Evolutionary conservation across 1,284 basidiomycete genomes (phyloP).

Genomic region (Phaffia rhodozyma): DNA sequence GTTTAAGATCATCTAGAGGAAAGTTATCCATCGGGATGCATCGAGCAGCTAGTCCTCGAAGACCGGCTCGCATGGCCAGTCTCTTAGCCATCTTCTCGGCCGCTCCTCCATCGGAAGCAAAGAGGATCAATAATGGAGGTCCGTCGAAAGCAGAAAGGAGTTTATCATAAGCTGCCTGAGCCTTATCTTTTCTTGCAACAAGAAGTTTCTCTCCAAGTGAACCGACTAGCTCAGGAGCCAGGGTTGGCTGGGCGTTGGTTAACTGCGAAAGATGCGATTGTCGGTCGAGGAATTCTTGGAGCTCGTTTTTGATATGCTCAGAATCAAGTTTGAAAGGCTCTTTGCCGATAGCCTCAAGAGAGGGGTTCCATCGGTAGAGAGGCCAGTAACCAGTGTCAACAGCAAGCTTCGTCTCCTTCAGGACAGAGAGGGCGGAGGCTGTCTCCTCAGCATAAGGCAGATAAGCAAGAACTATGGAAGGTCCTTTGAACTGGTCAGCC

Average conservation of each 20-base stretch:
- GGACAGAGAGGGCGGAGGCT: slow-evolving; percentile 64
- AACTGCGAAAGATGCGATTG: slow-evolving; percentile 94
- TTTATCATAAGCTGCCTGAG: slow-evolving; percentile 73
- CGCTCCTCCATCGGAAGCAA: slow-evolving; percentile 85
- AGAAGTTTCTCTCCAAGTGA: slow-evolving; percentile 74
- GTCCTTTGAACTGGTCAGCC: slow-evolving; percentile 80
- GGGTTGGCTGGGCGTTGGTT: slow-evolving; percentile 58
- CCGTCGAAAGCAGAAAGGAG: slow-evolving; percentile 77
- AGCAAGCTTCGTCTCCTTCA: slow-evolving; percentile 95
- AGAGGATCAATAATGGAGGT: slow-evolving; percentile 76
- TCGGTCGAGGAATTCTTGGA: slow-evolving; percentile 89
- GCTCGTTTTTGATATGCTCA: slow-evolving; percentile 82
- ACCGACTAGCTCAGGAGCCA: slow-evolving; percentile 72
- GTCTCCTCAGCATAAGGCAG: slow-evolving; percentile 68
- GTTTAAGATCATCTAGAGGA: slow-evolving; percentile 47
- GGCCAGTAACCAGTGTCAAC: slow-evolving; percentile 98
- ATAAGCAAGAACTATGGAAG: slow-evolving; percentile 87
- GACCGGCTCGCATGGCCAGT: slow-evolving; percentile 67
- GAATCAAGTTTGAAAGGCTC: slow-evolving; percentile 90
- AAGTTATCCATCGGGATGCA: slow-evolving; percentile 55
- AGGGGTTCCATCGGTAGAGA: slow-evolving; percentile 93
- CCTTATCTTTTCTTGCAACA: slow-evolving; percentile 70
- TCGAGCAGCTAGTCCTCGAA: slow-evolving; percentile 67
- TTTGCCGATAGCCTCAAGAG: slow-evolving; percentile 56
- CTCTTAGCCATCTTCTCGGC: slow-evolving; percentile 94